Percentiles rank a stretch among this genome's conserved stretches.
These are phyloP conservation scores for Teunomyces pallodes DNA, from an alignment of 805 yeast genomes.

Conservation along the genomic window DNA sequence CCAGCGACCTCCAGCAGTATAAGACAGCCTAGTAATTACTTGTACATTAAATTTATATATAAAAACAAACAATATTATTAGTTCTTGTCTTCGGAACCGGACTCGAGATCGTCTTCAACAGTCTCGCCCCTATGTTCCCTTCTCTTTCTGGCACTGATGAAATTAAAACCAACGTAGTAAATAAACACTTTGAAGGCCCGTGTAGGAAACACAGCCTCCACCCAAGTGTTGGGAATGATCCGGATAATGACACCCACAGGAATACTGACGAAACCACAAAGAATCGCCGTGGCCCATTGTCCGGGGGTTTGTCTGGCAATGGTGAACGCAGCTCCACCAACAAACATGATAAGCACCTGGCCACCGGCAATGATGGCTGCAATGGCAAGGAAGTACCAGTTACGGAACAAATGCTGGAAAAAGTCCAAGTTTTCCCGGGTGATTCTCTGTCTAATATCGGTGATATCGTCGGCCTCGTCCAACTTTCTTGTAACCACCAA, in stretches of 20 bases:
- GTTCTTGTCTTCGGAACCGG: background rate
- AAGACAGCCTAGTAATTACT: background rate
- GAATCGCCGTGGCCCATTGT: conserved; percentile 86
- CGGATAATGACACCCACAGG: conserved; percentile 80
- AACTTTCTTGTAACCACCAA: conserved; percentile 86
- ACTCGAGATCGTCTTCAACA: conserved; percentile 1
- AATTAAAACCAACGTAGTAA: conserved; percentile 37
- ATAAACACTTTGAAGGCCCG: conserved; percentile 41
- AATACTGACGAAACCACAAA: conserved; percentile 76
- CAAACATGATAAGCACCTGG: conserved; percentile 90
- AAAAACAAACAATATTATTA: background rate
- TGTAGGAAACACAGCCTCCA: conserved; percentile 62
- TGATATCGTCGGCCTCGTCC: conserved; percentile 78
- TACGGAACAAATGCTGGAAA: conserved; percentile 76
- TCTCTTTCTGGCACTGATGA: conserved; percentile 29
- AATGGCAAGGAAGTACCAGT: conserved; percentile 76
- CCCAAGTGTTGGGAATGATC: conserved; percentile 79
- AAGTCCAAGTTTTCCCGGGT: conserved; percentile 71
- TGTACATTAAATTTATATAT: background rate
- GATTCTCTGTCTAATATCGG: conserved; percentile 55
- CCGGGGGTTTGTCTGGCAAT: conserved; percentile 74
- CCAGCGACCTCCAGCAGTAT: conserved; percentile 19
- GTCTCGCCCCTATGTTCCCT: conserved; percentile 12
- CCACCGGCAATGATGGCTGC: conserved; percentile 72
- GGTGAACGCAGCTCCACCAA: conserved; percentile 95